phyloP scores from a whole-genome alignment of 768 basidiomycete species.

The Tricholoma furcatifolium region DNA sequence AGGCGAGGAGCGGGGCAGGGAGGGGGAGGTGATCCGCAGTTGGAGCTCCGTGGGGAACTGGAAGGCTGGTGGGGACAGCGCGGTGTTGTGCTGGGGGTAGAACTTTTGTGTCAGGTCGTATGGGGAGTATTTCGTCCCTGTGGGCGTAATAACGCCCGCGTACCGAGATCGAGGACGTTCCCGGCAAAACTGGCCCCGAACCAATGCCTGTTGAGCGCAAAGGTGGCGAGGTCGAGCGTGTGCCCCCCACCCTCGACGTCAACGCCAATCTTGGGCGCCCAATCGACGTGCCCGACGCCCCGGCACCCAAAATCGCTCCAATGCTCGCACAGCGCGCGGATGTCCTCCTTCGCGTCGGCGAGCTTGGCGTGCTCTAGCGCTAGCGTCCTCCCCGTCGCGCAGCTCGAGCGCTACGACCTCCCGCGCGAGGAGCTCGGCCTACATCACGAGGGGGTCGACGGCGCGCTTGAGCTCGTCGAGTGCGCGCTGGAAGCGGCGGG shows the following conservation, averaged over 20 bases:
- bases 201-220: no score
- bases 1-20: no score
- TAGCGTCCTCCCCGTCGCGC: constrained; percentile 17
- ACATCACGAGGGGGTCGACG: constrained; percentile 9
- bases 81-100: no score
- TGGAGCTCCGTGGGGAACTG: no score
- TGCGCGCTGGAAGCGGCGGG: constrained; percentile 22
- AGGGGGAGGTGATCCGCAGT: no score
- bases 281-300: constrained; percentile 23
- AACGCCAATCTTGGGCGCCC: constrained; percentile 22
- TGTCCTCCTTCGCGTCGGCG: constrained; percentile 20
- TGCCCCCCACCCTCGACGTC: constrained; percentile 17
- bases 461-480: constrained; percentile 24
- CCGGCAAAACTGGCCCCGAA: no score
- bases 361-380: constrained; percentile 11
- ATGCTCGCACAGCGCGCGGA: constrained; percentile 18
- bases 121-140: no score
- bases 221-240: constrained; percentile 25
- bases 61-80: no score
- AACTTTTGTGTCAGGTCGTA: no score
- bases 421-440: constrained; percentile 16
- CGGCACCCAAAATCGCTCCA: constrained; percentile 22
- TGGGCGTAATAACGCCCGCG: no score
- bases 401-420: constrained; percentile 23
- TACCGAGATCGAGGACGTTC: no score